Evolutionary conservation across 768 basidiomycete genomes (phyloP).

Genomic region (Russula ochroleuca): DNA sequence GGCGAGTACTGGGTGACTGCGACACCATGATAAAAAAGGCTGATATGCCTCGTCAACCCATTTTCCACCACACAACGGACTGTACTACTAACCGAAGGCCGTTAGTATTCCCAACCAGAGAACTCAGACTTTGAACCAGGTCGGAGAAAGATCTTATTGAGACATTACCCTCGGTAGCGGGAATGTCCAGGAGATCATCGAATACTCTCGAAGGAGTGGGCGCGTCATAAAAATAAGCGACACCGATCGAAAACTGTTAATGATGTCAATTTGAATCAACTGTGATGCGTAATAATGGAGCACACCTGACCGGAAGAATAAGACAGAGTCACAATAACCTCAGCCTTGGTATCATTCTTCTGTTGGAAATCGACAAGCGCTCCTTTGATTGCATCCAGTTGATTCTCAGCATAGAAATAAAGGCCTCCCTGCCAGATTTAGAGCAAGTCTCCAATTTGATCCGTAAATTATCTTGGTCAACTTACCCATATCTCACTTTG

Average conservation of each 20-base stretch:
- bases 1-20: constrained; percentile 7
- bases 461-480: background rate
- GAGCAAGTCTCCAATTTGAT: background rate
- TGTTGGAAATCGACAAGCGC: constrained; percentile 7
- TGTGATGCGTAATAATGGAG: background rate
- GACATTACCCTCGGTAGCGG: background rate
- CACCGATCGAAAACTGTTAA: background rate
- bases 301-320: background rate
- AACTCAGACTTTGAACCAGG: background rate
- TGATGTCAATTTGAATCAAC: background rate
- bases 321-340: background rate
- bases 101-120: background rate
- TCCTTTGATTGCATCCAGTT: background rate
- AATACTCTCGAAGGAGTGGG: constrained; percentile 23
- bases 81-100: background rate
- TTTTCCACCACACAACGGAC: too few relatives aligned
- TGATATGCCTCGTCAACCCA: background rate
- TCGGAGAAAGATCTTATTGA: constrained; percentile 3
- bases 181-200: constrained; percentile 26
- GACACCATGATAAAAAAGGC: background rate
- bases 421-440: background rate
- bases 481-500: constrained; percentile 19
- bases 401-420: background rate
- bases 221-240: constrained; percentile 22
- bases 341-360: constrained; percentile 6